Conservation (phyloP, 768 basidiomycete genomes). For the Leccinellum albellum region DNA sequence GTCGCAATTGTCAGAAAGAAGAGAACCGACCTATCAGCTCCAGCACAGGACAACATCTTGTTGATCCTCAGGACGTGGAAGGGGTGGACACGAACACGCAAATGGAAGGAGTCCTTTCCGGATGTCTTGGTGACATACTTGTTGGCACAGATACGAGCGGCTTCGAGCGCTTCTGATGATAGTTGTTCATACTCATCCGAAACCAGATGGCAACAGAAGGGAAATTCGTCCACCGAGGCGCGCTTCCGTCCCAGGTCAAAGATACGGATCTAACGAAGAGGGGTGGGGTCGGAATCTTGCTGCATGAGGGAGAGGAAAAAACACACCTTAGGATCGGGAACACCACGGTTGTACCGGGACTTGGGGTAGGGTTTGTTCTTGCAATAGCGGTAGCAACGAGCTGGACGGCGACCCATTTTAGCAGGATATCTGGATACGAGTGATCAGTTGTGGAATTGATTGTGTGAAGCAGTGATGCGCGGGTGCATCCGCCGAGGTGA, state of each 20-base stretch:
- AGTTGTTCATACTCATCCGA: conserved; percentile 98
- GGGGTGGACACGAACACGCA: conserved; percentile 95
- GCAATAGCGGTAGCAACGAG: conserved; percentile 98
- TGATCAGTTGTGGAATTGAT: conserved; percentile 5
- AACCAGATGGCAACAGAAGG: conserved; percentile 93
- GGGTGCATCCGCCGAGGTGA: neutral
- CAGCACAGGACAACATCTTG: conserved; percentile 99
- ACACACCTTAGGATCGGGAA: conserved; percentile 85
- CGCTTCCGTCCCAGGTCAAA: conserved; percentile 96
- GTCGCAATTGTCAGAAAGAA: neutral
- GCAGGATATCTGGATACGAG: conserved; percentile 8
- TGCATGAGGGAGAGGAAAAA: neutral
- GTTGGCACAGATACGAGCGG: conserved; percentile 98
- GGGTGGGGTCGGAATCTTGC: neutral
- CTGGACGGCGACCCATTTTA: conserved; percentile 92
- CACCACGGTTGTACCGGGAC: conserved; percentile 96
- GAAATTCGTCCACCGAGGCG: conserved; percentile 96
- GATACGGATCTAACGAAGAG: conserved; percentile 76
- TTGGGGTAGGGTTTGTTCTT: conserved; percentile 99
- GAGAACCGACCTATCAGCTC: conserved; percentile 81
- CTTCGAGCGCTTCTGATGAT: conserved; percentile 93
- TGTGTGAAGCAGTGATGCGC: neutral
- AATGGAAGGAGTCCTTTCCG: conserved; percentile 98
- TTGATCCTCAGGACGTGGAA: conserved; percentile 99
- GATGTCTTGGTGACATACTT: conserved; percentile 98